Evolutionary conservation across 306 rosid species (phyloP), one percentile per base, ranked within the genome.

Genomic region (Comarum palustre): DNA sequence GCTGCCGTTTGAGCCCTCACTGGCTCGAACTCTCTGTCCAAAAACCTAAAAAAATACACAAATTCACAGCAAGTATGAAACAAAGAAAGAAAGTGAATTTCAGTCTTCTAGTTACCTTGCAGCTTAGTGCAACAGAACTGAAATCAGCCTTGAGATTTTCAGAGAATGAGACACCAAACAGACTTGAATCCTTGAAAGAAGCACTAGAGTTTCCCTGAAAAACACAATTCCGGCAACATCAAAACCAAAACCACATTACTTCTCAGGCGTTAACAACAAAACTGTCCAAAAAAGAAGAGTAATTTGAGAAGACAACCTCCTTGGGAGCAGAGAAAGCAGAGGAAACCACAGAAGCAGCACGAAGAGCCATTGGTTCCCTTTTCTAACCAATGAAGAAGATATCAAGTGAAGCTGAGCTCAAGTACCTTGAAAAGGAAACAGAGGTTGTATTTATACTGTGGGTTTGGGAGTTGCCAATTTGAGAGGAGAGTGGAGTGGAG

Each of bases 81-180:
- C 16, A 38, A 4, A 61, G 0, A 15, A 66, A 42, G 48, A 41
- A 5, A n/a, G 43, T 24, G 52, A 52, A 19, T 16, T 74, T 8
- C 47, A 16, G 64, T 69, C 25, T 51, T 45, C 57, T 39, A 43
- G 4, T 25, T 85, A 88, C 99, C 99, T 90, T 90, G 86, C 85
- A 82, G 78, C 92, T 87, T 67, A 95, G 73, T 59, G 92, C 82
- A 82, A 87, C 86, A 68, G 92, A 88, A 82, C 67, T 66, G 86
- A 88, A 87, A 24, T 90, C 96, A 67, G 87, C 81, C 82, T 81
- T 94, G 82, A 78, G 67, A 66, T 88, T 75, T 39, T 89, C 96
- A n/a, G 96, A 77, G 59, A 95, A 77, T 46, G 96, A 77, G 72
- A 87, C 83, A 54, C 99, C 99, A 72, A 95, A 91, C 3, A 95